These are phyloP conservation scores for Mytilinidion resinicola DNA, from an alignment of 495 filamentous ascomycete species.

Conservation along the genomic window DNA sequence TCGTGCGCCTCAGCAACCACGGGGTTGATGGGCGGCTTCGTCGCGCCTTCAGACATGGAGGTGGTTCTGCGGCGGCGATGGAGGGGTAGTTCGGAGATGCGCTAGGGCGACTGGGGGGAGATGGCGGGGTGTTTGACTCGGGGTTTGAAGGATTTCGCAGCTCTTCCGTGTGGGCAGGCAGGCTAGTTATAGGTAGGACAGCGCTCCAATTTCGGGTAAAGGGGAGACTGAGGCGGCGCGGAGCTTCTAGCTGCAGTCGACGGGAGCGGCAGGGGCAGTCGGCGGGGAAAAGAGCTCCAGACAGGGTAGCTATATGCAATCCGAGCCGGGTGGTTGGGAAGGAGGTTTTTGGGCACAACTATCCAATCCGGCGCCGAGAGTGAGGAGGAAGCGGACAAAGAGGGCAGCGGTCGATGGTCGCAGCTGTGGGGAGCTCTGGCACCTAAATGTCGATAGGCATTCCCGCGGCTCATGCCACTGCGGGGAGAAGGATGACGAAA, in stretches of 20 bases:
- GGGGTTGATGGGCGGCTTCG: slow-evolving; percentile 49
- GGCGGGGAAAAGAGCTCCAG: background rate
- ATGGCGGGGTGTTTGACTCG: background rate
- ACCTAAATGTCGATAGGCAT: background rate
- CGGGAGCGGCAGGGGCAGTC: background rate
- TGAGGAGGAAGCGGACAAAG: background rate
- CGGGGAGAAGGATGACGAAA: slow-evolving; percentile 6
- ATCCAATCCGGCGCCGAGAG: background rate
- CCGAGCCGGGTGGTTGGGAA: background rate
- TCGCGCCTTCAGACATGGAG: slow-evolving; percentile 61
- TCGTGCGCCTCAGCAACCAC: slow-evolving; percentile 82
- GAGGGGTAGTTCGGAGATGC: background rate
- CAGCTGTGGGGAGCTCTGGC: background rate
- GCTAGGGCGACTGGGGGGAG: slow-evolving; percentile 2
- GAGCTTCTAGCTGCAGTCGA: background rate
- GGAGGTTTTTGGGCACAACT: background rate
- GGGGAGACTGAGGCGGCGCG: background rate
- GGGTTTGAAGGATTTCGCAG: background rate
- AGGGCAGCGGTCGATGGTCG: background rate
- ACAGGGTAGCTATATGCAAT: background rate
- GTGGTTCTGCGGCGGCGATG: slow-evolving; percentile 6
- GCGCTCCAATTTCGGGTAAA: background rate
- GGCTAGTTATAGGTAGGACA: background rate
- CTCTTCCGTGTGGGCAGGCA: background rate
- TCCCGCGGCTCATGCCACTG: background rate